Base-by-base conservation (phyloP, 1,139 yeast species). In the Pichia sp. region DNA sequence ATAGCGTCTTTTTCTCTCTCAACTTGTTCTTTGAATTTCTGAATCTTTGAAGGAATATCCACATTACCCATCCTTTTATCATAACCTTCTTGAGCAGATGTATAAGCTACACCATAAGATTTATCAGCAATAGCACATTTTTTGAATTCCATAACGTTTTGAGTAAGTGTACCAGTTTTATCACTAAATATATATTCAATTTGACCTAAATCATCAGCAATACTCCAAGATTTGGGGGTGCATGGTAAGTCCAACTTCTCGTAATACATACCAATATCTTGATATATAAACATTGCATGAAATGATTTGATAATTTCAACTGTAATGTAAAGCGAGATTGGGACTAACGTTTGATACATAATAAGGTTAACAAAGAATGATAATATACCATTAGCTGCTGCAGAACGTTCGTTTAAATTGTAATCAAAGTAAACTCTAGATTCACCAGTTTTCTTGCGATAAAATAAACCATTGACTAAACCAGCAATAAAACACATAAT, bases 161-260 rank as follows among this genome's bases (percentile, higher is more conserved):
- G 80, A 3, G 81, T 75, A 44, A 75, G 62, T 0, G 81, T 75
- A 28, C 81, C 81, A 0, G 81, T 75, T 49, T 75, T 75, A 58
- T 75, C 81, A 62, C 79, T 72, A 56, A 75, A 75, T 37, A 75
- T 67, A 52, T 75, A 75, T 54, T 75, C 80, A 44, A 75, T 74
- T 56, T 75, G 82, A n/a, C 82, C 82, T 51, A 75, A 64, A 55
- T 75, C 82, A 59, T 75, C 82, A 12, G 79, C 73, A 38, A 75
- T 74, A 42, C 72, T 70, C 82, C 82, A 75, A 1, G 79, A 68
- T 51, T 74, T 74, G 1, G 81, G 81, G 2, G 74, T 71, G 55
- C 82, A 75, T 0, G 80, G 80, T 50, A 68, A 73, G 56, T 75
- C 80, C 43, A 75, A 59, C 43, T 54, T 61, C 35, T 62, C 68